A percentile compares a stretch with the other conserved stretches of the same genome.
These are phyloP conservation scores for Inonotus obliquus DNA, from an alignment of 1,284 basidiomycete species.

Conservation along the genomic window DNA sequence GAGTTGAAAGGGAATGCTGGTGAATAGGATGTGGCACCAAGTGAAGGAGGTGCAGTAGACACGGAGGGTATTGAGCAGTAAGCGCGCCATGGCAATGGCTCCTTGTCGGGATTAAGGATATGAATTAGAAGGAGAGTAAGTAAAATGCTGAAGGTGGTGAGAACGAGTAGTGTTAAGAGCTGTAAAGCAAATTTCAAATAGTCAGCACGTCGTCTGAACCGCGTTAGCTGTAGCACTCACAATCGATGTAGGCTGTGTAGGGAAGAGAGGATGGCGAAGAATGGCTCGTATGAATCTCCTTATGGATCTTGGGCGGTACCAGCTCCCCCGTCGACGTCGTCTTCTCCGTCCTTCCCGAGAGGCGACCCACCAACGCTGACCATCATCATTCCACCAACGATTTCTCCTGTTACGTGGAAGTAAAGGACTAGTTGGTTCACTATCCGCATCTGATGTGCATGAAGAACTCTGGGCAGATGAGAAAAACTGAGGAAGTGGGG, in stretches of 20 bases:
- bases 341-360: constrained; percentile 38
- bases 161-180: constrained; percentile 68
- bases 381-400: constrained; percentile 40
- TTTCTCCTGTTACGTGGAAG: constrained; percentile 34
- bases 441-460: constrained; percentile 60
- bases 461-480: constrained; percentile 44
- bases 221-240: constrained; percentile 40
- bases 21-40: constrained; percentile 31
- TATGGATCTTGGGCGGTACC: constrained; percentile 37
- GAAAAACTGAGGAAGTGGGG: constrained; percentile 31
- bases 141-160: constrained; percentile 71
- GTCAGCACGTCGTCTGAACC: background rate
- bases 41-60: constrained; percentile 37
- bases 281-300: constrained; percentile 53
- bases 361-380: constrained; percentile 47
- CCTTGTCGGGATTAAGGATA: constrained; percentile 94
- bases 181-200: constrained; percentile 26
- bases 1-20: constrained; percentile 34
- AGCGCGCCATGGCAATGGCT: constrained; percentile 88
- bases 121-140: constrained; percentile 84
- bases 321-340: constrained; percentile 32
- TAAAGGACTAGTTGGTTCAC: constrained; percentile 53
- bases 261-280: constrained; percentile 72
- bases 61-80: constrained; percentile 73
- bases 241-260: constrained; percentile 76